A percentile compares a stretch with the other conserved stretches of the same genome.
Conservation (phyloP, 306 rosid genomes). For the Potentilla sterilis region DNA sequence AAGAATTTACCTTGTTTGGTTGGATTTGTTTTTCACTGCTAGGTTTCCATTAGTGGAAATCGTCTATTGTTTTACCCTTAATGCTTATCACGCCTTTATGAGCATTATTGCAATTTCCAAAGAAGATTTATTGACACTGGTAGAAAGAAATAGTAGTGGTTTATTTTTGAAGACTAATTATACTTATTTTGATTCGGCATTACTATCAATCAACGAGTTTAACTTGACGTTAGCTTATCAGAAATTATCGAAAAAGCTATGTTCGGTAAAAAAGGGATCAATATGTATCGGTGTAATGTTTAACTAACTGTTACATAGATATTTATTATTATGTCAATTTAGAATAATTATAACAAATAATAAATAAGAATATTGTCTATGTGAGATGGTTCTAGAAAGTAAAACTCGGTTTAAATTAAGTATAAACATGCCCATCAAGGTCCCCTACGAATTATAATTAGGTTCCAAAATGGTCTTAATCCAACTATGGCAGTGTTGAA, state of each 20-base stretch:
- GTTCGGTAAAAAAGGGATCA: no score
- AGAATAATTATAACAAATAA: no score
- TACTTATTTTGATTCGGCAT: no score
- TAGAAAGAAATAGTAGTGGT: not conserved
- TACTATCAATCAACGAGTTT: no score
- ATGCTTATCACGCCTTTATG: not conserved
- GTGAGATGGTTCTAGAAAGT: not conserved
- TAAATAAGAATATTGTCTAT: no score
- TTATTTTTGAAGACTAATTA: not conserved
- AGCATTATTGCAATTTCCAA: not conserved
- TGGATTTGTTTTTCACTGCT: not conserved
- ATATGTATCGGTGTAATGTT: no score
- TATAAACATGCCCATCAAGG: not conserved
- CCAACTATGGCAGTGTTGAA: not conserved
- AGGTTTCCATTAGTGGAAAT: not conserved
- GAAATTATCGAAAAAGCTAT: no score
- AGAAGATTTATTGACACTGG: not conserved
- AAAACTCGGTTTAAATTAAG: not conserved
- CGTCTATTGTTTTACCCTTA: not conserved
- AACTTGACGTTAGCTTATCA: no score
- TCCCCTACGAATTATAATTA: not conserved
- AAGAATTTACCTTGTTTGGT: not conserved
- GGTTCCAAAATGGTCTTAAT: not conserved
- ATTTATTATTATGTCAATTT: no score
- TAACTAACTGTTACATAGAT: no score